Conservation (phyloP, 192 early-diverging fungal genomes). For the Rhizoclosmatium sp. region DNA sequence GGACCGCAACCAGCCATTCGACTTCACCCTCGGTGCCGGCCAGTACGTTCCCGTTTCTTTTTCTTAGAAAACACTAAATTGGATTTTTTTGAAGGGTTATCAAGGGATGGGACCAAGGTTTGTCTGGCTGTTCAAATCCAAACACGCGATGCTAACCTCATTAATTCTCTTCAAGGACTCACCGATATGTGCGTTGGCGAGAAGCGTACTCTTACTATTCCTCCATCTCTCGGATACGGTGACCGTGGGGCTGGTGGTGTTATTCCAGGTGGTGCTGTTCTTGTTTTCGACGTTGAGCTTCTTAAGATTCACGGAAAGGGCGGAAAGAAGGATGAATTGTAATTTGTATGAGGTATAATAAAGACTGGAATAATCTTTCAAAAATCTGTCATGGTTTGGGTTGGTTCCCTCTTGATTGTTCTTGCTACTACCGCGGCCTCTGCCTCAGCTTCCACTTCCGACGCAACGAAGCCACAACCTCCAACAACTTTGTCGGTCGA, state of each 20-base stretch:
- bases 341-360: no score
- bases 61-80: no score
- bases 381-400: not conserved
- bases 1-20: constrained; percentile 71
- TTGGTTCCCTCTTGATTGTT: no score
- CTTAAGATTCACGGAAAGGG: no score
- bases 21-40: constrained; percentile 72
- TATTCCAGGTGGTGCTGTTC: constrained; percentile 59
- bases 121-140: constrained; percentile 54
- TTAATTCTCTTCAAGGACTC: not conserved
- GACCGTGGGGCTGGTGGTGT: constrained; percentile 61
- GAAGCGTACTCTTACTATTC: constrained; percentile 77
- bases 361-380: no score
- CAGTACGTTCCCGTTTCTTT: not conserved
- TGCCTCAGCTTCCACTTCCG: not conserved
- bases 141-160: constrained; percentile 27
- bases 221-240: constrained; percentile 65
- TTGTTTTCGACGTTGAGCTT: constrained; percentile 84
- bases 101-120: constrained; percentile 77
- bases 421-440: not conserved
- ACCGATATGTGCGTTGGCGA: constrained; percentile 82
- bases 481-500: not conserved
- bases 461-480: not conserved
- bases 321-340: no score
- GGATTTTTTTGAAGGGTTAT: constrained; percentile 57